Percentiles rank a stretch among this genome's conserved stretches.
These are phyloP conservation scores for Trametes gibbosa DNA, from an alignment of 768 basidiomycete species.

Conservation along the genomic window DNA sequence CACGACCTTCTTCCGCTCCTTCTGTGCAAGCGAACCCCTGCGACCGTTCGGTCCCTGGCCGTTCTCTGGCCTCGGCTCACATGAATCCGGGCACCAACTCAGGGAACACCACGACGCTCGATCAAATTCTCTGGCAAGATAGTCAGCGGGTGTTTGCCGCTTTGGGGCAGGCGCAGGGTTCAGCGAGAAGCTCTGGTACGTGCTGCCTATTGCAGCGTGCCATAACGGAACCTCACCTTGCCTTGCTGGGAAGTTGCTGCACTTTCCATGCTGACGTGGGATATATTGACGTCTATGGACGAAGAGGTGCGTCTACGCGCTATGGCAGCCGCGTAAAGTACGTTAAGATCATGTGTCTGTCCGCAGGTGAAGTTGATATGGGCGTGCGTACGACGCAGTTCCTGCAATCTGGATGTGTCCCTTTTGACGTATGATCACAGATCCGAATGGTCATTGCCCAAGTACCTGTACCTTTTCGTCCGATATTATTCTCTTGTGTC, in stretches of 20 bases:
- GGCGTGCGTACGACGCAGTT: slow-evolving; percentile 8
- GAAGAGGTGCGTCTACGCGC: slow-evolving; percentile 11
- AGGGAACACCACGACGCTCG: neutral
- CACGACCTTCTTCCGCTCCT: neutral
- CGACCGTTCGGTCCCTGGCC: neutral
- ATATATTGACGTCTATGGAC: slow-evolving; percentile 13
- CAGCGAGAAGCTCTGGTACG: slow-evolving; percentile 5
- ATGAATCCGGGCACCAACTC: neutral
- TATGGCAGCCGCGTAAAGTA: neutral
- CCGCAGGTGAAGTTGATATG: slow-evolving; percentile 12
- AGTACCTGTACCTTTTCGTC: slow-evolving; percentile 14
- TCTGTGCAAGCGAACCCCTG: slow-evolving; percentile 2
- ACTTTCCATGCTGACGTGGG: slow-evolving; percentile 12
- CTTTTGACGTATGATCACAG: neutral
- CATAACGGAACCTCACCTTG: neutral
- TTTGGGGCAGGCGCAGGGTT: slow-evolving; percentile 5
- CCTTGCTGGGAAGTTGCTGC: slow-evolving; percentile 6
- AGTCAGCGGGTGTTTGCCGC: neutral
- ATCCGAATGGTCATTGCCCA: slow-evolving; percentile 16
- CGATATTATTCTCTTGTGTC: slow-evolving; percentile 15
- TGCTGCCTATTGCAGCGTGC: neutral
- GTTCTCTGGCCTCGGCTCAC: neutral
- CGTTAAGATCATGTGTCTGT: neutral
- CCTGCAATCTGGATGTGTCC: neutral
- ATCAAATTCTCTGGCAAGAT: neutral